Evolutionary conservation across 164 flowering plant species (phyloP).

Genomic region (Chimonanthus praecox): DNA sequence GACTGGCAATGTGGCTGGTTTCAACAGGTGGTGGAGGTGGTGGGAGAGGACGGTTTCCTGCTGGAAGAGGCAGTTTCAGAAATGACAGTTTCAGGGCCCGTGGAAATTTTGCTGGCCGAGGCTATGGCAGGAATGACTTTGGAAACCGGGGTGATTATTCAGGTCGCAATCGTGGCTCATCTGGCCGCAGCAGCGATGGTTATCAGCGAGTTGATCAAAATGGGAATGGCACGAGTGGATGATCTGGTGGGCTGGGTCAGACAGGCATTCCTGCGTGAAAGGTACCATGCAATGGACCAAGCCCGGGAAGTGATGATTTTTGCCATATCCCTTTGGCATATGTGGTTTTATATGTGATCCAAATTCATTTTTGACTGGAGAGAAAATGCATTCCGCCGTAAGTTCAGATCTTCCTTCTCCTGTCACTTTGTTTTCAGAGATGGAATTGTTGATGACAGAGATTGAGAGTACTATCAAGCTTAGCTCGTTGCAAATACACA

Average conservation of each 20-base stretch:
- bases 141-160: conserved; percentile 54
- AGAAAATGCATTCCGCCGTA: conserved; percentile 16
- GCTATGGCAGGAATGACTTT: conserved; percentile 59
- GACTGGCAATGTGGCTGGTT: not conserved
- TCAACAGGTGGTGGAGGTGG: conserved; percentile 32
- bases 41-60: conserved; percentile 31
- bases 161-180: conserved; percentile 38
- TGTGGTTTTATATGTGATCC: not conserved
- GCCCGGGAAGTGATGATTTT: not conserved
- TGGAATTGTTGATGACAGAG: not conserved
- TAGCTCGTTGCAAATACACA: too few relatives aligned
- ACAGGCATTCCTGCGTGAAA: conserved; percentile 18
- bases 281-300: not conserved
- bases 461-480: too few relatives aligned
- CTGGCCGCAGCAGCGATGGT: conserved; percentile 39
- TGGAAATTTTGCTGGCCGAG: conserved; percentile 45
- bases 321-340: not conserved
- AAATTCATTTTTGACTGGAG: conserved; percentile 15
- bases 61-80: conserved; percentile 25
- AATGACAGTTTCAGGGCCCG: conserved; percentile 19
- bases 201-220: conserved; percentile 48
- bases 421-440: not conserved
- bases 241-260: conserved; percentile 26
- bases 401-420: not conserved
- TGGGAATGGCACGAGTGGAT: conserved; percentile 50